A percentile compares a stretch with the other conserved stretches of the same genome.
Evolutionary conservation across 2,329 filamentous ascomycete species (phyloP).

Genomic region (Cercospora sp.): DNA sequence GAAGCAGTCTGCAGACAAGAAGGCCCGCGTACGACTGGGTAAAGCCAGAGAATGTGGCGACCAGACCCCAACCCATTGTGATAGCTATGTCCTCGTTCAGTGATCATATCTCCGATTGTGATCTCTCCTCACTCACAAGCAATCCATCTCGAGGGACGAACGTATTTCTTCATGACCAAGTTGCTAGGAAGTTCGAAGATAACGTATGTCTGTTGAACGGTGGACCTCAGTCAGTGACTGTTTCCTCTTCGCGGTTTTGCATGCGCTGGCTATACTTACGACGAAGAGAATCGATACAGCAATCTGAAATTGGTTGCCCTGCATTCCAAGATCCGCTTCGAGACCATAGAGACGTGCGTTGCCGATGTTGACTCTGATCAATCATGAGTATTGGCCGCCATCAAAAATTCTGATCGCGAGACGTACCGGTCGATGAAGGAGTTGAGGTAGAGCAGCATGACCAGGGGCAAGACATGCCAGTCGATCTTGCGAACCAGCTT

Average conservation of each 20-base stretch:
- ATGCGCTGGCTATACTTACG: neutral
- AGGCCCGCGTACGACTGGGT: slow-evolving; percentile 17
- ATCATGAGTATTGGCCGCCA: neutral
- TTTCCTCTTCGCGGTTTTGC: neutral
- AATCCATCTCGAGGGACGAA: slow-evolving; percentile 18
- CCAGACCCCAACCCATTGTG: slow-evolving; percentile 42
- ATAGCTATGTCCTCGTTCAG: slow-evolving; percentile 56
- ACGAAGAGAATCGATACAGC: slow-evolving; percentile 25
- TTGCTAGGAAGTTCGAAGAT: slow-evolving; percentile 19
- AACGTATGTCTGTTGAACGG: slow-evolving; percentile 16
- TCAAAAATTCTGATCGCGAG: too few species aligned
- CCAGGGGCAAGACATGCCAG: slow-evolving; percentile 63
- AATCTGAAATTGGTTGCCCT: slow-evolving; percentile 21
- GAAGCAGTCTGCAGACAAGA: slow-evolving; percentile 18
- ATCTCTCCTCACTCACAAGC: slow-evolving; percentile 39
- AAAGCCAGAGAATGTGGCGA: slow-evolving; percentile 19
- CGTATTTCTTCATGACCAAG: slow-evolving; percentile 22
- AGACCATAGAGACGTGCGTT: slow-evolving; percentile 19
- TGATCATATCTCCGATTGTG: neutral
- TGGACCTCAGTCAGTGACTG: neutral
- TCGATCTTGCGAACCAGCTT: slow-evolving; percentile 70
- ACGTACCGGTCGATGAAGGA: slow-evolving; percentile 63
- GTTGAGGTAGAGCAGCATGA: slow-evolving; percentile 73
- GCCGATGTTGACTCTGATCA: slow-evolving; percentile 18
- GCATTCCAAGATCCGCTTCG: slow-evolving; percentile 19